phyloP scores from a whole-genome alignment of 306 rosid genomes.

The apple (Malus domestica) region ASM211411v1 NC_041790.1:21987001-21987500 shows the following conservation, averaged over 20 bases:
- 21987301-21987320: too few species aligned
- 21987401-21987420: too few species aligned
- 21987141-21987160: conserved; percentile 12
- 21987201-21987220: not conserved
- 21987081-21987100: conserved; percentile 51
- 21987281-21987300: too few species aligned
- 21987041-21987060: conserved; percentile 47
- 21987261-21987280: too few species aligned
- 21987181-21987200: conserved; percentile 19
- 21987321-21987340: too few species aligned
- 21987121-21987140: conserved; percentile 1
- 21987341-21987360: too few species aligned
- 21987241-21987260: too few species aligned
- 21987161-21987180: conserved; percentile 17
- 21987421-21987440: not conserved
- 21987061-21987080: conserved; percentile 40
- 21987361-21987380: too few species aligned
- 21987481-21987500: not conserved
- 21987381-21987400: too few species aligned
- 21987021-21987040: conserved; percentile 66
- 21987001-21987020: conserved; percentile 49
- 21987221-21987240: too few species aligned
- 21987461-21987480: too few species aligned
- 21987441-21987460: too few species aligned
- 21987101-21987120: not conserved